Conservation (phyloP, 2,329 filamentous ascomycete genomes). For the Plectosphaerella sp. region DNA sequence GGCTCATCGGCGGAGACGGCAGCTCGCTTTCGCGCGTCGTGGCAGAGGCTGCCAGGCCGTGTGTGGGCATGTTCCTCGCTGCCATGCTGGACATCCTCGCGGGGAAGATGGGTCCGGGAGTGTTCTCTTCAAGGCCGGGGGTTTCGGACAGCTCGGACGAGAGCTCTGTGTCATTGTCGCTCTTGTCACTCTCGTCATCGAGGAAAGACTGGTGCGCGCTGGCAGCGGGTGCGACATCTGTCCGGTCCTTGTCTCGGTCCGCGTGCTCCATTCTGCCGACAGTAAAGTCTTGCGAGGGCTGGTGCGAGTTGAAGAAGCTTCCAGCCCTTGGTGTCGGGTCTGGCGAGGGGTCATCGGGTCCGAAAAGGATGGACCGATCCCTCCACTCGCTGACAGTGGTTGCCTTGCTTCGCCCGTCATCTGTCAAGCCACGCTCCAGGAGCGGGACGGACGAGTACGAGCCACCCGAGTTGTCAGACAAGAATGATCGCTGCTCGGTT, state of each 20-base stretch:
- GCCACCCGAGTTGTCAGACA: slow-evolving; percentile 61
- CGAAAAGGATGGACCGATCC: slow-evolving; percentile 49
- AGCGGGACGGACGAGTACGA: slow-evolving; percentile 76
- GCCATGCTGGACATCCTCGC: neutral
- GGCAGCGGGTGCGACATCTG: slow-evolving; percentile 20
- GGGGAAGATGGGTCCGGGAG: neutral
- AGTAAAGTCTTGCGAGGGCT: slow-evolving; percentile 47
- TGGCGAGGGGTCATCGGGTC: slow-evolving; percentile 33
- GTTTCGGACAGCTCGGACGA: slow-evolving; percentile 55
- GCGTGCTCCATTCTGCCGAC: slow-evolving; percentile 50
- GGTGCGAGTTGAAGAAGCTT: slow-evolving; percentile 17
- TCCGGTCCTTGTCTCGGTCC: slow-evolving; percentile 33
- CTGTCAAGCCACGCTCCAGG: slow-evolving; percentile 61
- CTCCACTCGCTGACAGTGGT: slow-evolving; percentile 43
- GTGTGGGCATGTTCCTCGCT: slow-evolving; percentile 22
- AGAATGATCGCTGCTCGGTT: slow-evolving; percentile 39
- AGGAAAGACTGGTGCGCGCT: slow-evolving; percentile 38
- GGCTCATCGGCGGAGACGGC: slow-evolving; percentile 42
- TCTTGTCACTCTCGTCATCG: slow-evolving; percentile 35
- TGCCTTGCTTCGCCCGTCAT: slow-evolving; percentile 40
- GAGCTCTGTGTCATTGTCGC: slow-evolving; percentile 51
- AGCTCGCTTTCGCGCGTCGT: slow-evolving; percentile 3
- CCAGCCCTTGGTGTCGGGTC: slow-evolving; percentile 5
- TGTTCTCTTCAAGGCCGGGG: neutral
- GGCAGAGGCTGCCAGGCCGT: slow-evolving; percentile 23